These are phyloP conservation scores for Butyriboletus loyo DNA, from an alignment of 768 basidiomycete species.

Conservation along the genomic window DNA sequence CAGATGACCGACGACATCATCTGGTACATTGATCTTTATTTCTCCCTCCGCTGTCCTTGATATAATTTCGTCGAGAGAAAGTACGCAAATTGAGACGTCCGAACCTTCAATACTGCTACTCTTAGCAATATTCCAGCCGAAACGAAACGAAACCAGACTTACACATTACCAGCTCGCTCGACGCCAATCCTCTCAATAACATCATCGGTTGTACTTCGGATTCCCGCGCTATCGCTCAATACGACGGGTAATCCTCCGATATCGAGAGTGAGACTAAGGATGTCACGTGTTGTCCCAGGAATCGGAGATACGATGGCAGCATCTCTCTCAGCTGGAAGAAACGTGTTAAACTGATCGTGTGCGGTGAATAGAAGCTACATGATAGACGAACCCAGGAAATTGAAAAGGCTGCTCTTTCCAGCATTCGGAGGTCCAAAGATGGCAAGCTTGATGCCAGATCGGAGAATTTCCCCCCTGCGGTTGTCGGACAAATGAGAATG, in stretches of 20 bases:
- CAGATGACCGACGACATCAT: slow-evolving; percentile 48
- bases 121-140: background rate
- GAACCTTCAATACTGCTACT: slow-evolving; percentile 57
- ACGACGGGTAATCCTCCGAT: slow-evolving; percentile 83
- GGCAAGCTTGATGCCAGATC: slow-evolving; percentile 76
- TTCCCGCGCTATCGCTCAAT: slow-evolving; percentile 83
- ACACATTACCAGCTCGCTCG: slow-evolving; percentile 68
- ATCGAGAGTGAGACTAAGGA: slow-evolving; percentile 81
- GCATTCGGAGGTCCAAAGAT: slow-evolving; percentile 94
- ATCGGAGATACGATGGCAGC: slow-evolving; percentile 87
- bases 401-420: slow-evolving; percentile 88
- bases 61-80: slow-evolving; percentile 58
- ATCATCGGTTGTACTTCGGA: slow-evolving; percentile 62
- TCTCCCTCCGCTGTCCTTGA: background rate
- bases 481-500: slow-evolving; percentile 60
- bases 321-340: slow-evolving; percentile 68
- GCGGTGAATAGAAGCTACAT: background rate
- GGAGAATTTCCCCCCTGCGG: slow-evolving; percentile 78
- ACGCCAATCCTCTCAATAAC: slow-evolving; percentile 81
- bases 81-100: slow-evolving; percentile 76
- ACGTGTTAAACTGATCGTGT: background rate
- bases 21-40: slow-evolving; percentile 37
- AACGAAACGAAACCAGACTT: slow-evolving; percentile 26
- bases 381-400: slow-evolving; percentile 63
- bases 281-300: slow-evolving; percentile 87